A percentile compares a stretch with the other conserved stretches of the same genome.
phyloP scores from a whole-genome alignment of 306 rosid genomes.

The Purshia tridentata region DNA sequence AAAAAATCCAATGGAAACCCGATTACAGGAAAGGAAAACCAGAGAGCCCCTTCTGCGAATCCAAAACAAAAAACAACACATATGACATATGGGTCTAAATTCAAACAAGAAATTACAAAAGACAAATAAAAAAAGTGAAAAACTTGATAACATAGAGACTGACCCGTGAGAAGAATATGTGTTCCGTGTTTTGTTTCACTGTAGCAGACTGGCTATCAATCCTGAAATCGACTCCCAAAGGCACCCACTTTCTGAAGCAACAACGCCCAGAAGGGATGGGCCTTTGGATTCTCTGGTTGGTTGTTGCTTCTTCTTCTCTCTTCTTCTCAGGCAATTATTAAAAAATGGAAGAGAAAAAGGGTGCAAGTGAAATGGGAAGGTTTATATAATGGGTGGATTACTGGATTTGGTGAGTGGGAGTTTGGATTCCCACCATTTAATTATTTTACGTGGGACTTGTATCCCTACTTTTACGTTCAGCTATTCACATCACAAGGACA shows the following conservation, averaged over 20 bases:
- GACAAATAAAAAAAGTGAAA: background rate
- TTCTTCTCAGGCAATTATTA: conserved; percentile 12
- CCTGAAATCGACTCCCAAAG: conserved; percentile 25
- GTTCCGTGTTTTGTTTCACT: background rate
- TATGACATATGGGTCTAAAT: background rate
- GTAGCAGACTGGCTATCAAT: conserved; percentile 7
- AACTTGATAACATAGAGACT: background rate
- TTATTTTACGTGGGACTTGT: conserved; percentile 2
- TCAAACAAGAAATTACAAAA: background rate
- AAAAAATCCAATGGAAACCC: conserved; percentile 15
- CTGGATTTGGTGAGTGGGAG: conserved; percentile 10
- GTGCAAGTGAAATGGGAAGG: background rate
- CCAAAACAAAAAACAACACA: conserved; percentile 1
- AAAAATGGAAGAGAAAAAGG: background rate
- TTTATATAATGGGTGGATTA: conserved; percentile 4
- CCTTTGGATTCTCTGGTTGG: conserved; percentile 5
- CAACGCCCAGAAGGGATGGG: conserved; percentile 13
- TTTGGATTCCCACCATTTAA: conserved; percentile 15
- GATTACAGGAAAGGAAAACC: conserved; percentile 34
- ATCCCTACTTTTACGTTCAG: background rate
- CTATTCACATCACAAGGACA: no score
- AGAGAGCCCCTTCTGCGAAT: conserved; percentile 27
- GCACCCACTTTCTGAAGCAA: conserved; percentile 12
- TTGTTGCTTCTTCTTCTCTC: background rate
- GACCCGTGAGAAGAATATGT: conserved; percentile 19